These are phyloP conservation scores for Mucuna pruriens DNA, from an alignment of 306 rosid genomes.

Conservation along the genomic window DNA sequence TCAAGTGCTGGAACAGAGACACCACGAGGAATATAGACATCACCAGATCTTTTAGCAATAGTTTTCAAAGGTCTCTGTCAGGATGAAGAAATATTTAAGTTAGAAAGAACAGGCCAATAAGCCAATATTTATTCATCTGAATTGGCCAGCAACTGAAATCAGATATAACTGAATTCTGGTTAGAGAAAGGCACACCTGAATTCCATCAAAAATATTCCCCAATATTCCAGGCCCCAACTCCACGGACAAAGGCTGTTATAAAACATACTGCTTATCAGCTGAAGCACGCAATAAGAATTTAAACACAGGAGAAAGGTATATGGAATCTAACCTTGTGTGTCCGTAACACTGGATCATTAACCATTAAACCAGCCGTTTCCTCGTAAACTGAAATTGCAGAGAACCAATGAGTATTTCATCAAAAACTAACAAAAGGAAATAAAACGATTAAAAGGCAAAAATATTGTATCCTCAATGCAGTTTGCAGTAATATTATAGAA, in stretches of 20 bases:
- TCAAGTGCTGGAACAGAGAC: conserved; percentile 85
- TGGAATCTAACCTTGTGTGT: conserved; percentile 63
- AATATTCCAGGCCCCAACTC: conserved; percentile 87
- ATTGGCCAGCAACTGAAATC: no score
- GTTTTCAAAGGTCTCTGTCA: conserved; percentile 83
- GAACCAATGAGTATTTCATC: conserved; percentile 9
- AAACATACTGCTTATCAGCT: conserved; percentile 25
- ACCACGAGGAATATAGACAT: conserved; percentile 86
- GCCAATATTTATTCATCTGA: no score
- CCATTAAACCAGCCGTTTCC: conserved; percentile 85
- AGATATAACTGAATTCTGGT: not conserved
- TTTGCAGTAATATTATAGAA: not conserved
- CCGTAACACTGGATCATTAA: conserved; percentile 81
- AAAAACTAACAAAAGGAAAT: not conserved
- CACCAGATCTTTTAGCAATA: conserved; percentile 79
- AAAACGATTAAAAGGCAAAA: no score
- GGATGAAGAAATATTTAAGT: not conserved
- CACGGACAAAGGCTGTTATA: conserved; percentile 73
- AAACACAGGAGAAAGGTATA: not conserved
- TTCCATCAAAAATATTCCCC: conserved; percentile 85
- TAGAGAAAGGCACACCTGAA: conserved; percentile 60
- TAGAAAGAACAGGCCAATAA: not conserved
- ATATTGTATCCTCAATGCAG: not conserved
- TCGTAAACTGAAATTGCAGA: conserved; percentile 61
- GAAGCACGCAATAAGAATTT: not conserved